Base-by-base conservation (phyloP, 371 early-diverging fungal genomes). In the Fennellomyces sp. region DNA sequence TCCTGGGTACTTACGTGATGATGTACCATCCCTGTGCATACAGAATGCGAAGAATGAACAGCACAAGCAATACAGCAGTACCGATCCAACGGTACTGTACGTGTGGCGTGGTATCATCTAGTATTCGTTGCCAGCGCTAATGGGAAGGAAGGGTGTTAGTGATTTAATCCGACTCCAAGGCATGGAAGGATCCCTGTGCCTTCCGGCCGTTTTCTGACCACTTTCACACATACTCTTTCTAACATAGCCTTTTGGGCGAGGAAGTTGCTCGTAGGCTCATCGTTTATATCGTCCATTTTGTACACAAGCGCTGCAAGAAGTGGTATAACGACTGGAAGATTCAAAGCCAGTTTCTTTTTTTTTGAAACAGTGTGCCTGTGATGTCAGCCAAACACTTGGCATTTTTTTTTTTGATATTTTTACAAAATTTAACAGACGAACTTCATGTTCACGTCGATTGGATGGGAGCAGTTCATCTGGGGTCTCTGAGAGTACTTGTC, bases 1-100 rank as follows among this genome's bases (percentile, higher is more conserved):
- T 52, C 21, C 19, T 31, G 17, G 12, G n/a, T 8, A 52, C 67
- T 74, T 86, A 91, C 68, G 92, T 90, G 57, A 96, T 91, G 69
- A 98, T 96, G 71, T 95, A 98, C 94, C 93, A 98, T 15, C 97
- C 97, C 64, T 96, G 91, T 7, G 89, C 84, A 38, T 83, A 52
- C 35, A 95, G 76, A 19, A 96, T 91, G 29, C 98, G 88, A 11
- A 91, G 36, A 73, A 92, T 76, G 70, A 93, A 97, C 33, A 92
- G 54, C 4, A 94, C 29, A 33, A 92, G 63, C 21, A 87, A 61
- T 2, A 84, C 65, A 21, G 66, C 84, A 1, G 94, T 89, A 17
- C 78, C 80, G 11, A 64, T 72, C 97, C 97, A 97, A 31, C 97
- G 89, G 33, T 84, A 79, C 50, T 73, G 73, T 21, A 80, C 65